Percentiles rank a stretch among this genome's conserved stretches.
Conservation (phyloP, 2,329 filamentous ascomycete genomes). For the Ophiocordyceps australis region DNA sequence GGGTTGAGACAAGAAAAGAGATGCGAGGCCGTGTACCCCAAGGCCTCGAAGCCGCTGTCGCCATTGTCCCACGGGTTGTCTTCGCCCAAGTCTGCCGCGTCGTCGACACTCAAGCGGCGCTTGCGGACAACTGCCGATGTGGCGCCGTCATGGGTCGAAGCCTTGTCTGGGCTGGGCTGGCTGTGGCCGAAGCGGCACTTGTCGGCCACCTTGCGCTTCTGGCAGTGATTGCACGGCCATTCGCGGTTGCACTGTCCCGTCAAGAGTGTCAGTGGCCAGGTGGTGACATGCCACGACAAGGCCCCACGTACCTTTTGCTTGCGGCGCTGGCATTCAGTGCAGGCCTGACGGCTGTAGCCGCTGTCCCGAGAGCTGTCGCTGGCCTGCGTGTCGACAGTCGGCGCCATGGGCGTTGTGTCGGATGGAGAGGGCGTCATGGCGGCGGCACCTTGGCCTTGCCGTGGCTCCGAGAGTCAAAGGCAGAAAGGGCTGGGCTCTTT, state of each 20-base stretch:
- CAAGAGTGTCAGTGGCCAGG: neutral
- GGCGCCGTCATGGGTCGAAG: constrained; percentile 4
- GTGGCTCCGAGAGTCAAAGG: too few relatives aligned
- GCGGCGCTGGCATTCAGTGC: constrained; percentile 21
- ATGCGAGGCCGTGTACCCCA: constrained; percentile 17
- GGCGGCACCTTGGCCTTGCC: neutral
- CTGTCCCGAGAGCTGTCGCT: constrained; percentile 3
- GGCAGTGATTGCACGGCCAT: constrained; percentile 20
- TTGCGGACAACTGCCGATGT: too few relatives aligned
- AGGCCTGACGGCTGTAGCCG: constrained; percentile 14
- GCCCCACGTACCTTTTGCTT: constrained; percentile 17
- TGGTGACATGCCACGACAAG: too few relatives aligned
- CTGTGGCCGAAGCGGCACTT: constrained; percentile 14
- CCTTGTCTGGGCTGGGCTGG: constrained; percentile 7
- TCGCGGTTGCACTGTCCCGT: constrained; percentile 16
- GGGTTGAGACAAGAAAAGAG: constrained; percentile 10
- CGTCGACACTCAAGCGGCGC: constrained; percentile 6
- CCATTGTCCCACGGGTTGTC: constrained; percentile 8
- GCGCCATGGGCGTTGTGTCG: constrained; percentile 2
- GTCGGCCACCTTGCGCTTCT: constrained; percentile 18
- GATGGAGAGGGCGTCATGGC: neutral
- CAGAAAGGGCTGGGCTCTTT: too few relatives aligned
- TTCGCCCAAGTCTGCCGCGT: constrained; percentile 4
- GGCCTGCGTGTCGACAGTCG: too few relatives aligned
- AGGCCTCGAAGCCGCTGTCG: constrained; percentile 11